Conservation (phyloP, 2,329 filamentous ascomycete genomes). For the Nannizziopsis barbatae region DNA sequence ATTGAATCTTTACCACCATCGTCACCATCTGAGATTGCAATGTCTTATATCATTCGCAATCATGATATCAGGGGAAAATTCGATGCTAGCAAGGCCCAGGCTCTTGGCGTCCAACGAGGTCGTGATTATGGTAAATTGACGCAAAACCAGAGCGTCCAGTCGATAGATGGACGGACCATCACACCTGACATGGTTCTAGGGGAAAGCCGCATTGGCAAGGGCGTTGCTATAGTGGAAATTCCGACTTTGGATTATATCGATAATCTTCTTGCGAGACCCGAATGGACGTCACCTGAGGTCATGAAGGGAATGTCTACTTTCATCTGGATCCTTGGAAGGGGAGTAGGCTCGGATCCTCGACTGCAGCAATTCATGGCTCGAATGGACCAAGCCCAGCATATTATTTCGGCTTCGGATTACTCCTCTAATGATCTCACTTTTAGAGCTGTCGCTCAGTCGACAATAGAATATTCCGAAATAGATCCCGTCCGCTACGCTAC, state of each 20-base stretch:
- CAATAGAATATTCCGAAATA: constrained; percentile 58
- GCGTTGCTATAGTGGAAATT: constrained; percentile 70
- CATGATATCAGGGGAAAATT: constrained; percentile 74
- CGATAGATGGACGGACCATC: constrained; percentile 55
- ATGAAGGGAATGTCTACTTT: constrained; percentile 57
- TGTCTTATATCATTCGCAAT: constrained; percentile 79
- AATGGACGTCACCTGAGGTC: constrained; percentile 56
- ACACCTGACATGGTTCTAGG: constrained; percentile 82
- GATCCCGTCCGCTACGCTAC: constrained; percentile 63
- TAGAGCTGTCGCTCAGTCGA: constrained; percentile 53
- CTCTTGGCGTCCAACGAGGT: constrained; percentile 52
- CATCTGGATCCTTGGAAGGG: constrained; percentile 70
- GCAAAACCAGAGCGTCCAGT: constrained; percentile 51
- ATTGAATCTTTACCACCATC: constrained; percentile 58
- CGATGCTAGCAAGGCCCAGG: constrained; percentile 51
- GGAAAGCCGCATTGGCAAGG: constrained; percentile 53
- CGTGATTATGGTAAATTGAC: constrained; percentile 51
- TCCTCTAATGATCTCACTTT: constrained; percentile 66
- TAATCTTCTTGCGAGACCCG: constrained; percentile 55
- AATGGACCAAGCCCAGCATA: constrained; percentile 54
- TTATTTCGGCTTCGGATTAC: constrained; percentile 63
- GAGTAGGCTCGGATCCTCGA: constrained; percentile 50
- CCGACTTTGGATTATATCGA: constrained; percentile 60
- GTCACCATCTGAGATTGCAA: constrained; percentile 51
- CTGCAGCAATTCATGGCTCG: constrained; percentile 60